A percentile compares a stretch with the other conserved stretches of the same genome.
These are phyloP conservation scores for Boletus rubropictus DNA, from an alignment of 768 basidiomycete genomes.

Conservation along the genomic window DNA sequence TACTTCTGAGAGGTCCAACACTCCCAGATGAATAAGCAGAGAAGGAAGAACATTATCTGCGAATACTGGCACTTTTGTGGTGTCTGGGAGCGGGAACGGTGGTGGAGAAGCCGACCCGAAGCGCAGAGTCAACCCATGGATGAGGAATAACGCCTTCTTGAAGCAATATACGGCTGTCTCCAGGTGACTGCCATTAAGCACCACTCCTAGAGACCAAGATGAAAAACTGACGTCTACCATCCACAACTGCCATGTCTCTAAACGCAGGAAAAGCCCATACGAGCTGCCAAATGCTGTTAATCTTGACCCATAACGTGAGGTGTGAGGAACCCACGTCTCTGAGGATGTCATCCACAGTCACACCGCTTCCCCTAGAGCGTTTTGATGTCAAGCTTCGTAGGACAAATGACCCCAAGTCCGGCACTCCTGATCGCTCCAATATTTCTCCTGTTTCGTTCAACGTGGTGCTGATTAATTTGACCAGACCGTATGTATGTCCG, in stretches of 20 bases:
- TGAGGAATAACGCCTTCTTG: conserved; percentile 83
- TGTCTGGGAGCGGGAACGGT: conserved; percentile 60
- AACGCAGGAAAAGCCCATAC: conserved; percentile 77
- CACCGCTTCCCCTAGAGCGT: conserved; percentile 26
- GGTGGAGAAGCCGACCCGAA: conserved; percentile 52
- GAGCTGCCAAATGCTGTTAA: conserved; percentile 41
- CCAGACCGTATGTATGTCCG: conserved; percentile 68
- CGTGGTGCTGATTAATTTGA: conserved; percentile 55
- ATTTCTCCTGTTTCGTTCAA: conserved; percentile 70
- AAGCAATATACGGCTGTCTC: conserved; percentile 74
- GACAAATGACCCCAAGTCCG: conserved; percentile 70
- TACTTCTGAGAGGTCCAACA: conserved; percentile 57
- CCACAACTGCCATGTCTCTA: conserved; percentile 64
- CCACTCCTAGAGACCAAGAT: conserved; percentile 3
- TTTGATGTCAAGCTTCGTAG: conserved; percentile 54
- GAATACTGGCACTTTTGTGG: conserved; percentile 57
- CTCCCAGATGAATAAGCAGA: conserved; percentile 69
- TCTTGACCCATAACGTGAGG: conserved; percentile 2
- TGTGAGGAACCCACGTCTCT: conserved; percentile 46
- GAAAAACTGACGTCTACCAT: conserved; percentile 48
- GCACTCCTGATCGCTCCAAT: conserved; percentile 54
- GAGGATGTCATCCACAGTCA: conserved; percentile 52
- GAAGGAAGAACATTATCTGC: conserved; percentile 82
- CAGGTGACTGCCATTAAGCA: not conserved
- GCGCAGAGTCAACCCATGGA: conserved; percentile 61